Base-by-base conservation (phyloP, 2,329 filamentous ascomycete genomes). In the Fusarium hainanense region DNA sequence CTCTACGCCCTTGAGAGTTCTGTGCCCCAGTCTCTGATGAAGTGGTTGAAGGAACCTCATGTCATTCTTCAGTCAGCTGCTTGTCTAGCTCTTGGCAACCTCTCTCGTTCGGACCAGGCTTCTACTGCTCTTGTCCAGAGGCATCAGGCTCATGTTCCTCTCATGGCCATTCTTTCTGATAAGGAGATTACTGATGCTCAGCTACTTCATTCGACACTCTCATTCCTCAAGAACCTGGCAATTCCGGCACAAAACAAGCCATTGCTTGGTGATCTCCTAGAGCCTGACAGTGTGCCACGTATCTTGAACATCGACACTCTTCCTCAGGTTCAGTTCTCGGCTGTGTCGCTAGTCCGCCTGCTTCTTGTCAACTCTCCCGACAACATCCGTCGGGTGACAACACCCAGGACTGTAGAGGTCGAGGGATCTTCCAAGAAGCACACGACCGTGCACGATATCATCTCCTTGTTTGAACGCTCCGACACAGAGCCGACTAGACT, bases 191-290 rank as follows among this genome's bases (percentile, higher is more conserved):
- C 71, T 10, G 82, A 85, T 64, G 76, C 83, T 1, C 86, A 89
- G 65, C 83, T 89, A 18, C 80, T 88, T 1, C 88, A 90, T 72
- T 83, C 87, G 2, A 79, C 82, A 4, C 80, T 91, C 20, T 85
- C 87, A 10, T 89, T 90, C 72, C 83, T 90, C 63, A 90, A 89
- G 77, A 91, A 91, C 75, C 84, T 91, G 11, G 86, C 88, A 27
- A 87, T 91, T 52, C 87, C 88, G 0, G 59, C 78, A 0, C 74
- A 77, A 27, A 90, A 90, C 77, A 90, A 89, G 75, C 66, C 81
- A 4, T 49, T 78, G 0, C 80, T 91, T 3, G 85, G 85, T 18
- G 77, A 78, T 7, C 77, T 90, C 3, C 79, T 90, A 6, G 79
- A 82, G 8, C 71, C 79, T 0, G 58, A 70, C 5, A 78, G 84